Evolutionary conservation across 805 yeast species (phyloP), one percentile per base, ranked within the genome.

Genomic region (Suhomyces pyralidae): DNA sequence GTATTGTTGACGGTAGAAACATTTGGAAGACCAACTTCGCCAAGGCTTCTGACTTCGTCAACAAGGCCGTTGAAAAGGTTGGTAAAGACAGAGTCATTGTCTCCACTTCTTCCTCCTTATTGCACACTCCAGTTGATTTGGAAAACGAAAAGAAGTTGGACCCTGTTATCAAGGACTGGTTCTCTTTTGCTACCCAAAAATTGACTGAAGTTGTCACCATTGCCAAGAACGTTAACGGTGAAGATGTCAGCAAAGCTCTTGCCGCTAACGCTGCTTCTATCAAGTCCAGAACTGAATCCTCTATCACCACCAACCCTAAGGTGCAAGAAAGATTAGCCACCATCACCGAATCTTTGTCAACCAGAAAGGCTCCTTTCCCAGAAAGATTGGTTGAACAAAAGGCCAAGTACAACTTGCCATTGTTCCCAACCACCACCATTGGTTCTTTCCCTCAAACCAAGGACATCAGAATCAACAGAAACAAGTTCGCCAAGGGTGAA

Each of bases 391-490:
- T 79, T 64, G 92, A 85, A 66, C 99, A 94, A 82, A 82, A 89
- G 81, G 79, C 76, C 65, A 80, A 84, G 72, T 89, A 88, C 82
- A 88, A 94, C 83, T 82, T 94, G 76, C 99, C 99, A 65, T 80
- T 89, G 71, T 94, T 94, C 97, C 99, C 99, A 80, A 94, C 99
- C 73, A 94, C 99, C 75, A 94, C 99, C 68, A 94, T 94, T 77
- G 99, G 99, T 78, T 94, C 99, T 61, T 94, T 94, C 97, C 99
- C 99, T 68, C 99, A 94, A 84, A 94, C 99, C 77, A 90, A 91
- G 83, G 99, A 94, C 77, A 94, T 94, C 80, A 90, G 99, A 84
- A 79, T 92, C 76, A 88, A 88, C 88, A 93, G 99, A 85, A 91
- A 93, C 87, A 94, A 93, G 82, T 91, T 88, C 80, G 82, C 88